Percentiles rank a stretch among this genome's conserved stretches.
Conservation (phyloP, 495 filamentous ascomycete genomes). For the Xylaria curta region DNA sequence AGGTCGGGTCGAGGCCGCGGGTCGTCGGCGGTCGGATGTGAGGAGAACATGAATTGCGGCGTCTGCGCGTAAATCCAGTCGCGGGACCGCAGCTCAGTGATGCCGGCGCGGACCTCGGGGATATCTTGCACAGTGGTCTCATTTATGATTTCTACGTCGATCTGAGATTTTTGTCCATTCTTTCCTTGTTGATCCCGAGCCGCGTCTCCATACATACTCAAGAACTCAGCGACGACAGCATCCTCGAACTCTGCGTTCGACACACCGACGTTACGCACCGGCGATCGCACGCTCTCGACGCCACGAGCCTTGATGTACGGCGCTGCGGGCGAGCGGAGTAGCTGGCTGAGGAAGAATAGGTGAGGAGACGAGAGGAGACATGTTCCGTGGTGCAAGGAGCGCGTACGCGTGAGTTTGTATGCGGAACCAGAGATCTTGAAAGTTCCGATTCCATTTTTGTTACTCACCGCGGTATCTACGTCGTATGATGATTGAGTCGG, state of each 20-base stretch:
- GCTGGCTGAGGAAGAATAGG: constrained; percentile 66
- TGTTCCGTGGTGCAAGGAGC: constrained; percentile 90
- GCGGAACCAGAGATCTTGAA: constrained; percentile 91
- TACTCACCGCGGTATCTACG: not conserved
- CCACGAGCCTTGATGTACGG: constrained; percentile 79
- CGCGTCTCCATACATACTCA: constrained; percentile 57
- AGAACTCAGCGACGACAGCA: constrained; percentile 60
- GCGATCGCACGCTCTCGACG: constrained; percentile 90
- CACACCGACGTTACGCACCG: constrained; percentile 75
- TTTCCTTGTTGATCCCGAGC: not conserved
- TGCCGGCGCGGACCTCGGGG: constrained; percentile 22
- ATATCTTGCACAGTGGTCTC: not conserved
- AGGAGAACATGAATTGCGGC: constrained; percentile 77
- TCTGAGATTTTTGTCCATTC: not conserved
- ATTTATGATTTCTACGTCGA: constrained; percentile 15
- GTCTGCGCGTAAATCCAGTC: constrained; percentile 87
- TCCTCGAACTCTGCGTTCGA: constrained; percentile 54
- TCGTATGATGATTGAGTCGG: constrained; percentile 33
- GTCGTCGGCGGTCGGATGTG: constrained; percentile 60
- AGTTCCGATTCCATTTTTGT: constrained; percentile 40
- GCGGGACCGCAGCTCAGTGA: constrained; percentile 55
- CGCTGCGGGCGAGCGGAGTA: constrained; percentile 75
- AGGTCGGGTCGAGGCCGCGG: constrained; percentile 57
- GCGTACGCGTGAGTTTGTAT: constrained; percentile 81
- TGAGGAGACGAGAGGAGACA: constrained; percentile 77